Evolutionary conservation across 2,329 filamentous ascomycete genomes (phyloP), one percentile per base, ranked within the genome.

Genomic region (Neofusicoccum sp.): DNA sequence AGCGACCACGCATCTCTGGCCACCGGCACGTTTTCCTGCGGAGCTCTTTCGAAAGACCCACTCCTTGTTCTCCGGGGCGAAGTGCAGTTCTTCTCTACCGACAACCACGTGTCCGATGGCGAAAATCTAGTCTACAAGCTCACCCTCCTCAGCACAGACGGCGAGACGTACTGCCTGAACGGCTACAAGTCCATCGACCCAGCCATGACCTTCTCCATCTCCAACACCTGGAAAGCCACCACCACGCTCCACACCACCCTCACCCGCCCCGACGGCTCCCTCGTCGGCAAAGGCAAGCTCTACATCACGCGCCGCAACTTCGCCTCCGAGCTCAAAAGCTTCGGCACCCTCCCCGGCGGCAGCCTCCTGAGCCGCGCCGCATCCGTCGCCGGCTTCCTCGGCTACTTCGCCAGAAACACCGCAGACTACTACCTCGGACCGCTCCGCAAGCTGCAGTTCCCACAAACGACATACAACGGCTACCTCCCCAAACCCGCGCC

Each of bases 181-280:
- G 87, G 86, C 0, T 86, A 84, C 74, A 89, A 89, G 72, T 78
- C 85, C 1, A 81, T 89, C 45, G 83, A 88, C 71, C 83, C 86
- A 3, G 83, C 82, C 0, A 83, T 87, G 0, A 82, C 85, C 1
- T 77, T 89, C 37, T 81, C 82, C 1, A 81, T 84, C 1, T 67
- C 77, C 12, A 77, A 81, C 59, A 84, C 88, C 64, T 89, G 86
- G 87, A 78, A 78, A 54, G 84, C 86, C 2, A 87, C 86, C 1
- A 87, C 82, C 22, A 88, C 85, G 0, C 78, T 89, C 0, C 88
- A 87, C 65, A 85, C 87, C 49, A 86, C 83, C 1, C 81, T 89
- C 62, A 84, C 84, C 14, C 60, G 62, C 3, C 44, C 62, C 8
- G 69, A 77, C 52, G 79, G 80, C 28, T 71, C 71, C 6, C 75